These are phyloP conservation scores for Fusarium tanahbumbuense DNA, from an alignment of 2,329 filamentous ascomycete genomes.

Conservation along the genomic window DNA sequence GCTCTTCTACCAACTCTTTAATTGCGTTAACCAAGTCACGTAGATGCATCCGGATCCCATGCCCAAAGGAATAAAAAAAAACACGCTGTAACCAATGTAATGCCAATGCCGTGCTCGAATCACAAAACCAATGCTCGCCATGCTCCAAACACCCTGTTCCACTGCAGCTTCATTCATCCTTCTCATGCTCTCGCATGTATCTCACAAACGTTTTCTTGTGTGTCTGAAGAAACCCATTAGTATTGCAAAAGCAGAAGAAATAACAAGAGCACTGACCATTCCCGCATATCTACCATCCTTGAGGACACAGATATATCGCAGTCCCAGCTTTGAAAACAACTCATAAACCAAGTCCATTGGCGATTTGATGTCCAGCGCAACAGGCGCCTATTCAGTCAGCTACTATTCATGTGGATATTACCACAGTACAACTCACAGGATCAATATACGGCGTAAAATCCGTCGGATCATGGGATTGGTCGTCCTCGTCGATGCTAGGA, in stretches of 20 bases:
- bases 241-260: neutral
- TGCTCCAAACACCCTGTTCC: constrained; percentile 14
- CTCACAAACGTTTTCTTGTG: constrained; percentile 98
- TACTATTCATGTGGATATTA: neutral
- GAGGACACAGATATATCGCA: constrained; percentile 92
- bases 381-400: constrained; percentile 71
- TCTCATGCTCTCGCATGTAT: constrained; percentile 87
- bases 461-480: constrained; percentile 74
- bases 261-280: constrained; percentile 71
- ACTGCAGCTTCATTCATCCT: constrained; percentile 50
- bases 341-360: constrained; percentile 97
- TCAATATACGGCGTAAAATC: constrained; percentile 95
- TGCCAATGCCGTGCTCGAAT: constrained; percentile 29
- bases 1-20: constrained; percentile 10
- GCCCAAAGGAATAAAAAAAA: constrained; percentile 1
- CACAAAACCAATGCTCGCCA: constrained; percentile 18
- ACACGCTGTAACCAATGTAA: constrained; percentile 30
- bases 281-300: constrained; percentile 87
- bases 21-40: constrained; percentile 6
- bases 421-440: constrained; percentile 65
- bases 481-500: constrained; percentile 71
- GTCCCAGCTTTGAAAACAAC: constrained; percentile 91
- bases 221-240: constrained; percentile 60
- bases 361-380: constrained; percentile 87
- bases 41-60: constrained; percentile 12